A percentile compares a stretch with the other conserved stretches of the same genome.
Conservation (phyloP, 305 asterid species). For the Withania somnifera region DNA sequence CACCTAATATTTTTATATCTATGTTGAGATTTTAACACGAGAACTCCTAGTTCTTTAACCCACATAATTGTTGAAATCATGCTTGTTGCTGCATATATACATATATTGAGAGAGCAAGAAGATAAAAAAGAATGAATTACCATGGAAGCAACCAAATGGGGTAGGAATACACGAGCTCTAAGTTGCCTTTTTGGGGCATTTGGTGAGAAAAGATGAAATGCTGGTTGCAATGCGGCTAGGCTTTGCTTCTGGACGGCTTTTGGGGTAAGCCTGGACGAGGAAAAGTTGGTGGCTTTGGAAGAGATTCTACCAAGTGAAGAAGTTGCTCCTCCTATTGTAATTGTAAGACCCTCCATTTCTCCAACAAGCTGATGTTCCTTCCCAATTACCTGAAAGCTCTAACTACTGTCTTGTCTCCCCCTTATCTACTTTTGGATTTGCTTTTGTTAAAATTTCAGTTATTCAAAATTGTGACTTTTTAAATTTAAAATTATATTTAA, state of each 20-base stretch:
- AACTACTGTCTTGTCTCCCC: background rate
- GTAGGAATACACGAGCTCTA: conserved; percentile 39
- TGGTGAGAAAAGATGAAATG: conserved; percentile 34
- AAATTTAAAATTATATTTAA: no score
- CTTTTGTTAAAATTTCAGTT: background rate
- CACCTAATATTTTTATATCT: no score
- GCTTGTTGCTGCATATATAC: background rate
- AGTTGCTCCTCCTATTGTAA: conserved; percentile 27
- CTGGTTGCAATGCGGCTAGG: conserved; percentile 43
- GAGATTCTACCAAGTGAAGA: conserved; percentile 5
- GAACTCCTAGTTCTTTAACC: no score
- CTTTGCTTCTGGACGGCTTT: conserved; percentile 20
- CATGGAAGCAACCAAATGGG: conserved; percentile 72
- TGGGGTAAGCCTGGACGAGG: conserved; percentile 12
- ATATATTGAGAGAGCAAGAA: background rate
- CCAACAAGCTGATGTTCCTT: background rate
- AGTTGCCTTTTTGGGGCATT: conserved; percentile 23
- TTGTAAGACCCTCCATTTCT: conserved; percentile 43
- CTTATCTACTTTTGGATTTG: background rate
- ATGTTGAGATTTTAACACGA: no score
- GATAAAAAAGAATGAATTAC: conserved; percentile 9
- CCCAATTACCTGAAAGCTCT: no score
- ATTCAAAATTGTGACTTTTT: no score
- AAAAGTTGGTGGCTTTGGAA: conserved; percentile 8
- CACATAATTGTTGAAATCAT: background rate